Conservation (phyloP, 2,329 filamentous ascomycete species). For the Metarhizium album region DNA sequence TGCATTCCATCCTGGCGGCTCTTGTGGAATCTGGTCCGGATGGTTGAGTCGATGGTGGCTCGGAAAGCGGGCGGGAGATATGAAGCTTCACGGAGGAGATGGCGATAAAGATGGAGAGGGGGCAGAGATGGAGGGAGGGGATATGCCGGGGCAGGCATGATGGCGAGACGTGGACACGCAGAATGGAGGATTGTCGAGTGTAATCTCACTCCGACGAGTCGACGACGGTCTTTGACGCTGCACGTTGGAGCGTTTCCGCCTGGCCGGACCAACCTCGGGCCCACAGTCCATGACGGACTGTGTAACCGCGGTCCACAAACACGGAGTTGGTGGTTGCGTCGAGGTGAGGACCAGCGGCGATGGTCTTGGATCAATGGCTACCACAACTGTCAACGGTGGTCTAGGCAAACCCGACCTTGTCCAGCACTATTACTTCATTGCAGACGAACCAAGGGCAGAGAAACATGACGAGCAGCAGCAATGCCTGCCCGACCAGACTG, state of each 20-base stretch:
- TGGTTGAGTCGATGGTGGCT: slow-evolving; percentile 29
- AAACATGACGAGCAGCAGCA: no score
- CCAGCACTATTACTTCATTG: no score
- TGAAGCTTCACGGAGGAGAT: slow-evolving; percentile 48
- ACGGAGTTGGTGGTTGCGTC: no score
- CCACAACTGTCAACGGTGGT: no score
- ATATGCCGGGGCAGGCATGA: slow-evolving; percentile 20
- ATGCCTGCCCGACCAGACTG: no score
- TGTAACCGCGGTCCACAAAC: no score
- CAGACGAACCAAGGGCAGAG: no score
- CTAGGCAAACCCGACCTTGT: no score
- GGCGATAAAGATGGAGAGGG: slow-evolving; percentile 38
- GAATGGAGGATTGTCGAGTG: neutral
- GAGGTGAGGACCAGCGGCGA: no score
- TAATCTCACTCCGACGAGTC: neutral
- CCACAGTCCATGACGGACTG: neutral
- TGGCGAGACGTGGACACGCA: neutral
- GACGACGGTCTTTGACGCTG: no score
- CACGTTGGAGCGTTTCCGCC: neutral
- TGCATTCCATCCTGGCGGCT: slow-evolving; percentile 21
- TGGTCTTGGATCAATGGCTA: no score
- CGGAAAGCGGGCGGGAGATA: slow-evolving; percentile 47
- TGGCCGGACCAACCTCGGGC: slow-evolving; percentile 4
- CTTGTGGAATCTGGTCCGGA: slow-evolving; percentile 36
- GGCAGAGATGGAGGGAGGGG: slow-evolving; percentile 15